Base-by-base conservation (phyloP, 2,329 filamentous ascomycete species). In the Didymosphaeria variabile region DNA sequence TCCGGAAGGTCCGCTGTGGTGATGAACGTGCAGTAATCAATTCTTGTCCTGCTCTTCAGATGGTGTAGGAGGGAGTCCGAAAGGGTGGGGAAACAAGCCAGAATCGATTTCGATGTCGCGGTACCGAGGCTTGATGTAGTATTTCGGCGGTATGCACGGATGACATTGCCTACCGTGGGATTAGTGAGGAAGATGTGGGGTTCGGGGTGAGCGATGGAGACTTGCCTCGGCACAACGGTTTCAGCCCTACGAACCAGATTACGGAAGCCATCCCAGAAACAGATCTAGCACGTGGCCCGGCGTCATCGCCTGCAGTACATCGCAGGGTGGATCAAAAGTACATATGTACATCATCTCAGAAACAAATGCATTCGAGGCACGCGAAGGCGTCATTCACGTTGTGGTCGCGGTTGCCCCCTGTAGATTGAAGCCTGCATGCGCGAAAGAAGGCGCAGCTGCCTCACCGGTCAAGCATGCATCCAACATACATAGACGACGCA, bases 201-300 rank as follows among this genome's bases (percentile, higher is more conserved):
- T 65, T 55, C 49, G 63, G 57, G 7, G 59, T 47, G 59, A 26
- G 29, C 36, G 54, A 58, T 56, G 55, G 61, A 58, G 59, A 61
- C 47, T 47, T 65, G 36, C 63, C 63, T 58, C 61, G 63, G 63
- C 38, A 52, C 56, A 32, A 52, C 21, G 42, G 15, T 29, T 45
- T 44, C 49, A 34, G 47, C 49, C 34, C 40, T 45, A 53, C 12
- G 29, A 36, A n/a, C 47, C 23, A 32, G 19, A 15, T 45, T 23
- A n/a, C 8, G 42, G 5, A 17, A 21, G 19, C 40, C 19, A 19
- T 23, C 19, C 8, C 10, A 6, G 17, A 40, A 40, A 17, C n/a
- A 15, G 5, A 40, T 40, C 36, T 17, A 8, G 38, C 26, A 29
- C 26, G 26, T 29, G 26, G 34, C 15, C 34, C 10, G 10, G 34